Base-by-base conservation (phyloP, 305 asterid species). In the Solanum hybrid region DNA sequence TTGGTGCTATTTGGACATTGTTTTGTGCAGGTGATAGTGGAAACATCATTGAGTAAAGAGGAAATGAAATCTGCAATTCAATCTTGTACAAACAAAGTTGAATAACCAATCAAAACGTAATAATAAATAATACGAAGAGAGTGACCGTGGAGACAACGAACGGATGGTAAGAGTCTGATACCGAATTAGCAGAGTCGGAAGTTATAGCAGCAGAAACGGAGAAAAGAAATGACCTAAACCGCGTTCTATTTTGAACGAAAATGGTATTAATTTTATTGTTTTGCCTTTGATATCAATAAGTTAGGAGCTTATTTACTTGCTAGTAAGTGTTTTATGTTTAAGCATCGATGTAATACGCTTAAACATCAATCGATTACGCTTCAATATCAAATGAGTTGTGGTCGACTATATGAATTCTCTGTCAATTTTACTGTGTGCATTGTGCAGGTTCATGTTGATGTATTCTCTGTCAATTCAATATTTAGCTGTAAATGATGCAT, bases 1-100 rank as follows among this genome's bases (percentile, higher is more conserved):
- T 17, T 9, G 87, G 17, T 76, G 84, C 29, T 78, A 26, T 86
- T 14, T 75, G 75, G 24, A 35, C 27, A 56, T 91, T 56, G 36
- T 73, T 84, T 90, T 89, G 78, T 87, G 66, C 97, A 97, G 98
- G 95, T 97, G 71, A 92, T 97, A 35, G 98, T 97, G 86, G 92
- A 94, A 85, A 94, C 99, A 81, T 90, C 94, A 29, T 91, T 96
- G 92, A 89, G 93, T 90, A 95, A 96, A 91, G 99, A 95, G 90
- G 98, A 97, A 92, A 88, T 97, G 92, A 96, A 93, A 92, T 93
- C 94, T 79, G 96, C 91, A 77, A 95, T 97, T 80, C 88, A 93
- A 89, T 92, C 97, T 89, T 96, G 98, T 96, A 95, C 99, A 89
- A 94, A 94, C 90, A 93, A 94, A 90, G 98, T 97, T 71, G 95